A percentile compares a stretch with the other conserved stretches of the same genome.
Conservation (phyloP, 148 eudicot genomes). For the Polygonum maritimum region DNA sequence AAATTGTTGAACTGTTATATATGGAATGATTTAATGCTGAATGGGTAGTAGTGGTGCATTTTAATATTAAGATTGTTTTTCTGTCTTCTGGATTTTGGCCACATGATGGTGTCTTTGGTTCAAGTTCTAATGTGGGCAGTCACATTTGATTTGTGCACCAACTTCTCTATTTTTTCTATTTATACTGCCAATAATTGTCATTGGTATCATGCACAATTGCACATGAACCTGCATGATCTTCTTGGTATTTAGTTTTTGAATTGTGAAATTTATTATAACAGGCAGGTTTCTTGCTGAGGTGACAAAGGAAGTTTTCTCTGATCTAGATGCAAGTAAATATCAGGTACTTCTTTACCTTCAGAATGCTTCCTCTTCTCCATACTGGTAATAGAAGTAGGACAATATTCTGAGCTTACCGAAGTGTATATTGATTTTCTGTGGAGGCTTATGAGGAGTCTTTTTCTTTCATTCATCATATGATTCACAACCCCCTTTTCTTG, state of each 20-base stretch:
- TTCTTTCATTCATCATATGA: neutral
- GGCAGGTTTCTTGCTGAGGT: slow-evolving; percentile 97
- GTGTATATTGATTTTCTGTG: neutral
- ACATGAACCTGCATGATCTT: neutral
- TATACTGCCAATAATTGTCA: neutral
- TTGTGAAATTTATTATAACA: slow-evolving; percentile 18
- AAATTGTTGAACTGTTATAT: neutral
- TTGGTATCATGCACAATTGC: neutral
- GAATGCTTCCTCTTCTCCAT: neutral
- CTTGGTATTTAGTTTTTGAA: slow-evolving; percentile 2
- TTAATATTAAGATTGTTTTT: neutral
- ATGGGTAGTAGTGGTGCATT: no score
- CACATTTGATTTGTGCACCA: neutral
- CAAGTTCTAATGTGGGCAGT: neutral
- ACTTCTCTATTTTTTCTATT: neutral
- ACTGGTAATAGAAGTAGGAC: neutral
- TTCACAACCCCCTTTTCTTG: neutral
- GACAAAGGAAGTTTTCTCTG: slow-evolving; percentile 90
- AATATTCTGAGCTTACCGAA: neutral
- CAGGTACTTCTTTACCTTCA: slow-evolving; percentile 41
- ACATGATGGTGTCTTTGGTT: neutral
- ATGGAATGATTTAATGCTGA: neutral
- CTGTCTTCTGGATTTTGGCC: neutral
- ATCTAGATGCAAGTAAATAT: slow-evolving; percentile 89
- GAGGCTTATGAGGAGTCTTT: neutral